phyloP scores from a whole-genome alignment of 495 filamentous ascomycete genomes.

The Penicillium coprophilum region DNA sequence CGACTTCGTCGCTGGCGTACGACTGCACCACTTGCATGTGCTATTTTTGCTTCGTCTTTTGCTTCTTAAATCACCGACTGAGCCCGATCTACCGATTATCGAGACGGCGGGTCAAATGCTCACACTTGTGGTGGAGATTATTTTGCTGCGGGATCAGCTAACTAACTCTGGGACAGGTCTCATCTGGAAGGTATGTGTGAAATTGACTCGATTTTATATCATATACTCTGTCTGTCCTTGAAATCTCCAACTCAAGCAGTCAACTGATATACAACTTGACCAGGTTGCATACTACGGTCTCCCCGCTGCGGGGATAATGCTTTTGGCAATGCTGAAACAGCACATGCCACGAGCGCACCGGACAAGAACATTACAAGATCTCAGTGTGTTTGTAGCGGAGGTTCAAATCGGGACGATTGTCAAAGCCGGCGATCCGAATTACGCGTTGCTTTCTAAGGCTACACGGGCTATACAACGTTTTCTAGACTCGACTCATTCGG shows the following conservation, averaged over 20 bases:
- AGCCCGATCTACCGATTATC: conserved; percentile 35
- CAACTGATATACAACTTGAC: background rate
- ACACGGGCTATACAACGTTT: conserved; percentile 35
- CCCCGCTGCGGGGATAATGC: conserved; percentile 42
- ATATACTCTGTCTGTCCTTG: background rate
- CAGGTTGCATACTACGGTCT: conserved; percentile 45
- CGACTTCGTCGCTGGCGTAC: conserved; percentile 37
- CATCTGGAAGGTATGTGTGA: conserved; percentile 39
- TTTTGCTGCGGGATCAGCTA: conserved; percentile 40
- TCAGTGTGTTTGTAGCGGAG: conserved; percentile 42
- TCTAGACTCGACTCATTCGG: conserved; percentile 32
- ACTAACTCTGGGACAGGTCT: conserved; percentile 43
- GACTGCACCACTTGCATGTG: conserved; percentile 44
- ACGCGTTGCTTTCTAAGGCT: conserved; percentile 31
- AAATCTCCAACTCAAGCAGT: background rate
- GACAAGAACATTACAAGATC: conserved; percentile 33
- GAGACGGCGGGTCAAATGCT: conserved; percentile 38
- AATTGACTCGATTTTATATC: background rate
- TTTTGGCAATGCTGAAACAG: conserved; percentile 36
- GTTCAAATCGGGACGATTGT: conserved; percentile 39
- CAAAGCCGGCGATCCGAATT: conserved; percentile 37
- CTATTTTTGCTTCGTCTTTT: conserved; percentile 38
- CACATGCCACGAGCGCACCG: conserved; percentile 19
- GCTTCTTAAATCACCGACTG: conserved; percentile 30
- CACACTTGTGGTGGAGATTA: conserved; percentile 35